phyloP scores from a whole-genome alignment of 2,329 filamentous ascomycete species.

The Fusarium acutatum region DNA sequence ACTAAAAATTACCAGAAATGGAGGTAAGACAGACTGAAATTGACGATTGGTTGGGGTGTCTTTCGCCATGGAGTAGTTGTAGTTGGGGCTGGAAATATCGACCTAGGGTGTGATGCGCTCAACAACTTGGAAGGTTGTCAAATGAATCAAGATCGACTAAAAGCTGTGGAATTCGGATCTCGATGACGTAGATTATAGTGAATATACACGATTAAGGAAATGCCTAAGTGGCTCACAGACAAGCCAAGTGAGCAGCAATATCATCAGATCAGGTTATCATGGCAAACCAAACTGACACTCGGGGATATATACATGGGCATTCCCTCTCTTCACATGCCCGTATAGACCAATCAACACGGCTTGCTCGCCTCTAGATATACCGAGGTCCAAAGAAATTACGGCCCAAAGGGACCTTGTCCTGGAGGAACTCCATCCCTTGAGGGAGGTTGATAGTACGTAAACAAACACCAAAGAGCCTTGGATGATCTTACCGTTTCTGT shows the following conservation, averaged over 20 bases:
- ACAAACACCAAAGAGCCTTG: background rate
- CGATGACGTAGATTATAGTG: background rate
- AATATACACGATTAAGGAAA: background rate
- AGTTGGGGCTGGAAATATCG: background rate
- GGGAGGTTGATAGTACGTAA: constrained; percentile 10
- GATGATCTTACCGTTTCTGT: constrained; percentile 21
- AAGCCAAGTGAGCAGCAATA: background rate
- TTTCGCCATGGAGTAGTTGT: background rate
- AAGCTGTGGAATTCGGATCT: background rate
- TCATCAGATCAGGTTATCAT: background rate
- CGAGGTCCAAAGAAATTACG: constrained; percentile 2
- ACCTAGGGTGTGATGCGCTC: background rate
- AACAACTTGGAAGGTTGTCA: background rate
- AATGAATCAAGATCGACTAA: background rate
- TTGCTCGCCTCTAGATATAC: background rate
- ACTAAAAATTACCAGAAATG: background rate
- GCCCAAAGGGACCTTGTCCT: constrained; percentile 4
- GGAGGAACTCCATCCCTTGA: constrained; percentile 1
- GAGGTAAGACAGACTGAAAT: background rate
- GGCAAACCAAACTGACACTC: background rate
- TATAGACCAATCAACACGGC: background rate
- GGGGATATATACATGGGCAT: background rate
- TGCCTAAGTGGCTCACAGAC: background rate
- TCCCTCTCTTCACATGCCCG: background rate
- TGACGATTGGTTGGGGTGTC: background rate